Base-by-base conservation (phyloP, 2,329 filamentous ascomycete species). In the Xylariales sp. region DNA sequence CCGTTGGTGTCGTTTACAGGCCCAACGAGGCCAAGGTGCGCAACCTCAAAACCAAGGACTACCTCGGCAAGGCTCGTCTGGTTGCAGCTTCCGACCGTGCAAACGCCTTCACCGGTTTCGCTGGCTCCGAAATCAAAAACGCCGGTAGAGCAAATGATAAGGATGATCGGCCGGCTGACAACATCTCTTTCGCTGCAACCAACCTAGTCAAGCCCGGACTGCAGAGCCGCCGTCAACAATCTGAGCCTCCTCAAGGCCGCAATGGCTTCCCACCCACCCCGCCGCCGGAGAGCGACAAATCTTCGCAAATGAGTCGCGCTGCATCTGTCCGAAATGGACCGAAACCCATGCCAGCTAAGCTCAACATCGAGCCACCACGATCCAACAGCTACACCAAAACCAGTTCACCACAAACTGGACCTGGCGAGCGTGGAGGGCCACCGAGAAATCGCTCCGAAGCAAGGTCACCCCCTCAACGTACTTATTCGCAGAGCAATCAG, bases 11-110 rank as follows among this genome's bases (percentile, higher is more conserved):
- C 21, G 78, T 98, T 13, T 98, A 97, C 64, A 76, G 93, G 41
- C 93, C 93, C 16, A 97, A 96, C 58, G 90, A 95, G 55, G 90
- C 93, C 46, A 98, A 98, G 65, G 93, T 98, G 49, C 94, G 94
- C 65, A 98, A 98, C 56, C 71, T 98, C 54, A 95, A 96, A 70
- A 88, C 89, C 16, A 97, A 97, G 61, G 90, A 98, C 58, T 98
- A 98, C 54, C 80, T 98, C 4, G 93, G 93, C 44, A 96, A 96
- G 63, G 89, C 93, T n/a, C 80, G 88, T 43, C 72, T 98, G 23
- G 87, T 98, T 7, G 93, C 93, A 17, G 86, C 90, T 18, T 87
- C 88, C 2, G 88, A 95, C 54, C 76, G 83, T 39, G 68, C 76
- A 47, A 91, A 90, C 61, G 84, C 81, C 18, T 93, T 88, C 53